phyloP scores from a whole-genome alignment of 2,329 filamentous ascomycete genomes.

The Trichoderma brevicompactum region DNA sequence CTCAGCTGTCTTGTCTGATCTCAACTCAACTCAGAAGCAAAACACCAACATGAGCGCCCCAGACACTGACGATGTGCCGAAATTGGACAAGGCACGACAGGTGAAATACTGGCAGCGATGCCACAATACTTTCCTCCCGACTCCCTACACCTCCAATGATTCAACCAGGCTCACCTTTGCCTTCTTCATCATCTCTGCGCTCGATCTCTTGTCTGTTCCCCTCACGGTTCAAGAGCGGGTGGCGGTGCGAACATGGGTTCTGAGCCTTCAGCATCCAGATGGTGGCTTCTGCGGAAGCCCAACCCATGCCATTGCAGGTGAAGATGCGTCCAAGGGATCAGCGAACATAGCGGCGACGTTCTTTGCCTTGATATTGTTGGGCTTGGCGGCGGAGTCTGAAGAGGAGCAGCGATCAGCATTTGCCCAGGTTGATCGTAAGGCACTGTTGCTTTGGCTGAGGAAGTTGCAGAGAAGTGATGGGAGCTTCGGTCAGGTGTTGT shows the following conservation, averaged over 20 bases:
- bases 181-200: slow-evolving; percentile 84
- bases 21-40: not conserved
- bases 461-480: slow-evolving; percentile 80
- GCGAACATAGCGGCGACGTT: slow-evolving; percentile 86
- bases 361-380: slow-evolving; percentile 79
- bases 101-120: slow-evolving; percentile 93
- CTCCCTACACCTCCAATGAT: slow-evolving; percentile 84
- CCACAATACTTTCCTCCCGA: slow-evolving; percentile 77
- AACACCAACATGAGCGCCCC: not conserved
- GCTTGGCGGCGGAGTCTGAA: slow-evolving; percentile 52
- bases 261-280: slow-evolving; percentile 79
- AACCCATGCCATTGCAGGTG: slow-evolving; percentile 54
- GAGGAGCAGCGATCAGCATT: slow-evolving; percentile 52
- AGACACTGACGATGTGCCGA: not conserved
- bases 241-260: slow-evolving; percentile 72
- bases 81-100: slow-evolving; percentile 68
- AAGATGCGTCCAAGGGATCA: slow-evolving; percentile 52
- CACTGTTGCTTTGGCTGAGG: slow-evolving; percentile 74
- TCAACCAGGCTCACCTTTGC: slow-evolving; percentile 87
- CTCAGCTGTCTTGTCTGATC: no score
- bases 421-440: slow-evolving; percentile 66
- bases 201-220: slow-evolving; percentile 76
- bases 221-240: slow-evolving; percentile 51
- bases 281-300: slow-evolving; percentile 91
- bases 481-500: slow-evolving; percentile 85